Percentiles rank a stretch among this genome's conserved stretches.
phyloP scores from a whole-genome alignment of 805 yeast species.

The Saturnispora besseyi region DNA sequence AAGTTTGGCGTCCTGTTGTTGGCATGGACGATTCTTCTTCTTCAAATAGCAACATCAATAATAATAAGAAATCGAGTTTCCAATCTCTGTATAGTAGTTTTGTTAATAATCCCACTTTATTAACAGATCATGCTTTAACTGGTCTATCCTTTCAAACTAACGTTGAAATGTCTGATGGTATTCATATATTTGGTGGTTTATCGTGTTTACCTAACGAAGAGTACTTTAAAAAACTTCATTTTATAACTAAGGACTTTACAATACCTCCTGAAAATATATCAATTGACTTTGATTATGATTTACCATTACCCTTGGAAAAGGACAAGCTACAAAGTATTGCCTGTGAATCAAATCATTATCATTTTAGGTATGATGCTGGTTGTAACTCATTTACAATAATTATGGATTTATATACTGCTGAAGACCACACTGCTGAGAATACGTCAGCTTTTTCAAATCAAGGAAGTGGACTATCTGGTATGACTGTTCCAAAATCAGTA shows the following conservation, averaged over 20 bases:
- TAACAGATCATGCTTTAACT: conserved; percentile 35
- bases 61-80: not conserved
- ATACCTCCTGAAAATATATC: conserved; percentile 27
- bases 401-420: conserved; percentile 9
- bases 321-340: conserved; percentile 35
- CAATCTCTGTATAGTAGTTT: conserved; percentile 16
- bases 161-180: conserved; percentile 30
- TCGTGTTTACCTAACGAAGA: conserved; percentile 15
- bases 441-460: not conserved
- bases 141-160: conserved; percentile 36
- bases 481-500: conserved; percentile 40
- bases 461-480: not conserved
- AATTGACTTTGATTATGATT: conserved; percentile 27
- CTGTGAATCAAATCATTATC: conserved; percentile 30
- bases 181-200: conserved; percentile 41
- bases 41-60: not conserved
- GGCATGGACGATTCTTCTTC: not conserved
- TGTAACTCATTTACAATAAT: conserved; percentile 30
- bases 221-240: conserved; percentile 19
- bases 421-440: not conserved
- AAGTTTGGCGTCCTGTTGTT: conserved; percentile 10
- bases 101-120: conserved; percentile 27
- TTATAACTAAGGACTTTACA: conserved; percentile 25
- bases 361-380: conserved; percentile 32
- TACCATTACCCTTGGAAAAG: conserved; percentile 39